A percentile compares a stretch with the other conserved stretches of the same genome.
These are phyloP conservation scores for Vitis hybrid DNA, from an alignment of 177 flowering plant species.

Conservation along the genomic window DNA sequence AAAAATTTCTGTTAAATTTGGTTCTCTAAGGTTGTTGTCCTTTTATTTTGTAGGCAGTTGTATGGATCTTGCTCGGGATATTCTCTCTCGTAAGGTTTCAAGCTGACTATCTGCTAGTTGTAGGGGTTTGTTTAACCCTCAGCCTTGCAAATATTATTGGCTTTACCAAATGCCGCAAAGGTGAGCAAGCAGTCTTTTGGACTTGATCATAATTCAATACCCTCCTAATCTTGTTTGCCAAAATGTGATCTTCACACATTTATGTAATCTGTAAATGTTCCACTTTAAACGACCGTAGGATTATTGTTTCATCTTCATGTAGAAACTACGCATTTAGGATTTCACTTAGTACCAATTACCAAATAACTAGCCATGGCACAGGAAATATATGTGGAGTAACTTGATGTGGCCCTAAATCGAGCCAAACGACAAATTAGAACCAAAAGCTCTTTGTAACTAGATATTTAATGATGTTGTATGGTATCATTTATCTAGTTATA, in stretches of 20 bases:
- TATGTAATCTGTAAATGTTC: neutral
- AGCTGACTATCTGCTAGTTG: constrained; percentile 89
- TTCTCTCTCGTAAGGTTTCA: constrained; percentile 90
- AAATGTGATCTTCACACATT: no score
- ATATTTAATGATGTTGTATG: no score
- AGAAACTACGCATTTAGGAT: neutral
- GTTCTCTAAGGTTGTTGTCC: neutral
- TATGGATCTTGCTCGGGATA: constrained; percentile 80
- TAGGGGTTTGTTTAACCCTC: constrained; percentile 90
- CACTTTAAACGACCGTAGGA: neutral
- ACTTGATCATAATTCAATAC: neutral
- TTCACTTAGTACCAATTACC: neutral
- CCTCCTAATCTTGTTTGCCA: neutral
- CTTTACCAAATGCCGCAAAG: constrained; percentile 93
- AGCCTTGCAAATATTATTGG: constrained; percentile 92
- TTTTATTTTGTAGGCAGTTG: constrained; percentile 61
- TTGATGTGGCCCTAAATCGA: neutral
- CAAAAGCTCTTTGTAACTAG: no score
- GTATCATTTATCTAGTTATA: no score
- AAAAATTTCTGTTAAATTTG: neutral
- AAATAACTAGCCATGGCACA: neutral
- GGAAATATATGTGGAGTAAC: neutral
- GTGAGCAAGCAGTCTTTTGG: constrained; percentile 31
- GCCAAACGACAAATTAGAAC: no score
- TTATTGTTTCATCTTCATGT: neutral